Evolutionary conservation across 768 basidiomycete genomes (phyloP), one percentile per base, ranked within the genome.

Genomic region (Psilocybe tampanensis): DNA sequence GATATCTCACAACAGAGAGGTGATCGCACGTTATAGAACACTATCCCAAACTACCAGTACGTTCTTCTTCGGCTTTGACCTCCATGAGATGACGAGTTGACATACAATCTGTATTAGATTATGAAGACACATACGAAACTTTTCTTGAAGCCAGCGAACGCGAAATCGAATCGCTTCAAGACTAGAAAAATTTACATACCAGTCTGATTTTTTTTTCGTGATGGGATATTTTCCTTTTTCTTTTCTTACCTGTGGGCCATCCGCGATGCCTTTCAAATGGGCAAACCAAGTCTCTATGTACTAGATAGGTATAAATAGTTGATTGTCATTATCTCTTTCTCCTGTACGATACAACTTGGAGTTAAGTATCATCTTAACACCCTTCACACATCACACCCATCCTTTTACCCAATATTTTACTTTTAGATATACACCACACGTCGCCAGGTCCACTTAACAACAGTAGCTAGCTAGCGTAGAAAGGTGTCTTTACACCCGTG

Each of bases 91-190:
- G 11, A 19, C 41, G 42, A 17, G 2, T 9, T 44, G 18, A 19
- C 19, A 36, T 23, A 34, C 17, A 3, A 54, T 52, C 58, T 11
- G 43, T 12, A 87, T 85, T 72, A n/a, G 73, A 75, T 2, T 84
- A 87, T 60, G 81, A 78, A 34, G 88, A 88, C 66, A 82, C 83
- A 0, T 88, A 83, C 50, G 83, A 83, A 26, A 68, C 72, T 9
- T 89, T 82, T 62, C 74, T 92, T 19, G 74, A 80, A 59, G 80
- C 70, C 34, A 88, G 84, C 64, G 77, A 75, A 26, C 69, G 74
- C 13, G 88, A 89, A 61, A 89, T 92, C 18, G 79, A 89, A 63
- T 77, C 81, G 2, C 58, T 92, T 54, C 84, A 86, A 65, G 90
- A 91, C 59, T 90, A 66, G 77, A 12, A 34, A 34, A 34, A 34